Evolutionary conservation across 371 early-diverging fungal species (phyloP), one percentile per base, ranked within the genome.

Genomic region (Blakeslea trispora): DNA sequence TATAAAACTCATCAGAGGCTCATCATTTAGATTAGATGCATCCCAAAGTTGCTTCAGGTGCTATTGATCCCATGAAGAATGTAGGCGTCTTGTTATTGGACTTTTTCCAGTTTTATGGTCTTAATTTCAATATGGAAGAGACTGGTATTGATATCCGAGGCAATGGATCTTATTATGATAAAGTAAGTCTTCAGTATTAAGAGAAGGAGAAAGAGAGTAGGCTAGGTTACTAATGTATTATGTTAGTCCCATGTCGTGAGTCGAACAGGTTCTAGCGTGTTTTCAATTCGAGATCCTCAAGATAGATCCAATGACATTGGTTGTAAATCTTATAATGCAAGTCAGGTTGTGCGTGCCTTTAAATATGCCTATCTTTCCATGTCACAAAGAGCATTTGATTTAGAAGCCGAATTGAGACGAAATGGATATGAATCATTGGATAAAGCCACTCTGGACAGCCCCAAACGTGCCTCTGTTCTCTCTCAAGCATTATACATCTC

Each of bases 91-190:
- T 99, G n/a, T 60, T 99, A 35, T 62, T 97, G 15, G 99, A 99
- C 64, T 95, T 98, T 56, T 84, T 99, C 31, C 93, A 98, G 63
- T 79, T 96, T 17, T 99, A 96, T 67, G 99, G 99, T 6, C 63
- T 72, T n/a, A 63, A 77, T 7, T 93, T 96, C 64, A 89, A 89
- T 61, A 81, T 86, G 54, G 70, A 69, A 19, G 58, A 68, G 1
- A 82, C 89, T n/a, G 93, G 91, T 10, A 79, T 97, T 47, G 68
- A 70, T 34, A 79, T 93, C 1, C 53, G 43, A 0, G 74, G 82
- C 14, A 71, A 74, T 17, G 89, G 88, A 19, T 62, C 66, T 17
- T 92, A 91, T 60, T 82, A 80, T 63, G 45, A 66, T 43, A 89
- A 86, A 74, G 77, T 75, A 48, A 43, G 35, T 19, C n/a, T n/a